These are phyloP conservation scores for Meyerozyma athensensis DNA, from an alignment of 1,139 yeast species.

Conservation along the genomic window DNA sequence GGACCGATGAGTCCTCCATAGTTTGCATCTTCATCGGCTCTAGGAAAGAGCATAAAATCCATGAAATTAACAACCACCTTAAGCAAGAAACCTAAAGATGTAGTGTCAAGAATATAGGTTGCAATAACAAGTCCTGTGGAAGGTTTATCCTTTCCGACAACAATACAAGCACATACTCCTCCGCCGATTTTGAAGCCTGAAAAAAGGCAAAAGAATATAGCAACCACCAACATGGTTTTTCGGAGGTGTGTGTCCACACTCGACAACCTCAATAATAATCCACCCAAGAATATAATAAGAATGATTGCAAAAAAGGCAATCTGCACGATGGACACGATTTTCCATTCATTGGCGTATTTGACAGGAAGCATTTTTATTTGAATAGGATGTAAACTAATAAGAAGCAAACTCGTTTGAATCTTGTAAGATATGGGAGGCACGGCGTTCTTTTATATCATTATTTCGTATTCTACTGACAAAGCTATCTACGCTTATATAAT, in stretches of 20 bases:
- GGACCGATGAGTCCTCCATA: too few relatives aligned
- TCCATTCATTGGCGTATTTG: slow-evolving; percentile 11
- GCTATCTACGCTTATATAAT: neutral
- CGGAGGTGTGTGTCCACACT: slow-evolving; percentile 1
- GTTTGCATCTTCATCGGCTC: too few relatives aligned
- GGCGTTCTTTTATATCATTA: neutral
- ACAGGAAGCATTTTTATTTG: slow-evolving; percentile 1
- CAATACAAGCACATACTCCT: slow-evolving; percentile 14
- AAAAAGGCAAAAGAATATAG: slow-evolving; percentile 12
- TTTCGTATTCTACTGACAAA: neutral
- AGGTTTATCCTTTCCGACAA: slow-evolving; percentile 8
- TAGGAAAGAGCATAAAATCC: slow-evolving; percentile 7
- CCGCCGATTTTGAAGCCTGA: slow-evolving; percentile 15
- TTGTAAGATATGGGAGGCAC: neutral
- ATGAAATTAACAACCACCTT: slow-evolving; percentile 13
- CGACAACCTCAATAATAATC: neutral
- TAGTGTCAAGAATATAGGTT: slow-evolving; percentile 16
- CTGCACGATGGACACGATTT: slow-evolving; percentile 16
- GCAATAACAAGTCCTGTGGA: slow-evolving; percentile 13
- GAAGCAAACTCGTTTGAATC: neutral
- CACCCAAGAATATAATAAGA: slow-evolving; percentile 5
- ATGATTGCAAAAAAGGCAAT: slow-evolving; percentile 12
- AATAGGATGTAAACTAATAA: neutral
- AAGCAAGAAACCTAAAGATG: slow-evolving; percentile 16
- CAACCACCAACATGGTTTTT: slow-evolving; percentile 7